Percentiles rank a stretch among this genome's conserved stretches.
phyloP scores from a whole-genome alignment of 2,329 filamentous ascomycete species.

The Cercospora brassicicola region DNA sequence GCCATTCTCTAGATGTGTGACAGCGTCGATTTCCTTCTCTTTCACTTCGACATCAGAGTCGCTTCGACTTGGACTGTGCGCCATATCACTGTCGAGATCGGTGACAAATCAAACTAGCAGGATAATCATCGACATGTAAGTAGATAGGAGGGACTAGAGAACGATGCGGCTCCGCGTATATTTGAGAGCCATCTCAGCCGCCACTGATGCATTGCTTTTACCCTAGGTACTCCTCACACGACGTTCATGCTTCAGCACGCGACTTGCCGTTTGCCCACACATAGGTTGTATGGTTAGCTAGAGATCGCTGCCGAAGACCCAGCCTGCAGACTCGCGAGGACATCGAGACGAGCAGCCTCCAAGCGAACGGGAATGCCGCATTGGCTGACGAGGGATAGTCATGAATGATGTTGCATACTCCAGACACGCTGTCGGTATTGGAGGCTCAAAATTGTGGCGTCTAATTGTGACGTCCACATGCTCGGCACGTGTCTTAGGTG shows the following conservation, averaged over 20 bases:
- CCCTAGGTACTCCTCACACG: constrained; percentile 9
- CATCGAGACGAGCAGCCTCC: constrained; percentile 1
- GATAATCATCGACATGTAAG: not conserved
- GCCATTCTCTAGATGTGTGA: constrained; percentile 20
- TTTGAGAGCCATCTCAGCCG: not conserved
- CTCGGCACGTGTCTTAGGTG: constrained; percentile 18
- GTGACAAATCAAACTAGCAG: not conserved
- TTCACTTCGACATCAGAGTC: constrained; percentile 12
- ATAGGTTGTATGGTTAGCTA: not conserved
- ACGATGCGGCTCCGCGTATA: not conserved
- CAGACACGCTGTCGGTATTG: constrained; percentile 1
- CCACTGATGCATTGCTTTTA: constrained; percentile 9
- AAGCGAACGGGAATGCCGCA: not conserved
- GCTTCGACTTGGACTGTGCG: constrained; percentile 14
- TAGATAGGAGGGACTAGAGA: not conserved
- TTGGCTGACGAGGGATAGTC: constrained; percentile 11
- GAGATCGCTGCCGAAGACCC: not conserved
- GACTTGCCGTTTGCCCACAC: not conserved
- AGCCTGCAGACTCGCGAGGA: not conserved
- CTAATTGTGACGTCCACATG: constrained; percentile 8
- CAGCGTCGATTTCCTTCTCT: constrained; percentile 25
- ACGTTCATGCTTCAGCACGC: not conserved
- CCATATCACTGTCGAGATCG: constrained; percentile 1
- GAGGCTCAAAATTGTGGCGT: constrained; percentile 16
- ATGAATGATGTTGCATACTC: not conserved